Percentiles rank a stretch among this genome's conserved stretches.
Evolutionary conservation across 768 basidiomycete genomes (phyloP).

Genomic region (Trametes punicea): DNA sequence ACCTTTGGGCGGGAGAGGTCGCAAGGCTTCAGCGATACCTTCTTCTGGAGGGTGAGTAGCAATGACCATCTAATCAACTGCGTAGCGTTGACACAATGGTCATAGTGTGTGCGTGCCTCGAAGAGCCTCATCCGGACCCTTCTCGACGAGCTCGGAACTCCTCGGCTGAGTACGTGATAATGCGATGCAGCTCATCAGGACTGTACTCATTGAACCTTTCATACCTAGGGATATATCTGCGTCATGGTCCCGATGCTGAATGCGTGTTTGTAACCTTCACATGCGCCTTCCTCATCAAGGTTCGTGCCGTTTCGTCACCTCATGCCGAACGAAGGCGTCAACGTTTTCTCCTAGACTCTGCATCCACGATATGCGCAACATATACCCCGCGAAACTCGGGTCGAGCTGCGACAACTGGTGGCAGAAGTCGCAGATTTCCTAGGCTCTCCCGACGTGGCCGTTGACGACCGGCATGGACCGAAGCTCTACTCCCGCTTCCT

Average conservation of each 20-base stretch:
- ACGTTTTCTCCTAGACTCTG: conserved; percentile 49
- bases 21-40: conserved; percentile 20
- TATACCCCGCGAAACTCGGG: conserved; percentile 54
- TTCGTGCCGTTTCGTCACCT: conserved; percentile 21
- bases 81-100: not conserved
- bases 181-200: too few species aligned
- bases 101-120: conserved; percentile 25
- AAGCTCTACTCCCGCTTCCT: conserved; percentile 80
- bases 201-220: not conserved
- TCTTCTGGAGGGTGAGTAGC: conserved; percentile 23
- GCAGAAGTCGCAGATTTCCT: conserved; percentile 66
- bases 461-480: conserved; percentile 81
- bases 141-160: conserved; percentile 29
- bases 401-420: conserved; percentile 60
- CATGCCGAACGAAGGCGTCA: not conserved
- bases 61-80: not conserved
- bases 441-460: conserved; percentile 63
- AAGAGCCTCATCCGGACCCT: conserved; percentile 30
- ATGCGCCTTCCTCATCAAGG: conserved; percentile 80
- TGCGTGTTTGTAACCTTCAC: conserved; percentile 80
- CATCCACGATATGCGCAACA: conserved; percentile 70
- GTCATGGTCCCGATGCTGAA: conserved; percentile 77
- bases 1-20: conserved; percentile 27
- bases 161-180: conserved; percentile 18
- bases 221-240: conserved; percentile 54